Evolutionary conservation across 1,284 basidiomycete genomes (phyloP), one percentile per base, ranked within the genome.

Genomic region (Phlebopus sp.): DNA sequence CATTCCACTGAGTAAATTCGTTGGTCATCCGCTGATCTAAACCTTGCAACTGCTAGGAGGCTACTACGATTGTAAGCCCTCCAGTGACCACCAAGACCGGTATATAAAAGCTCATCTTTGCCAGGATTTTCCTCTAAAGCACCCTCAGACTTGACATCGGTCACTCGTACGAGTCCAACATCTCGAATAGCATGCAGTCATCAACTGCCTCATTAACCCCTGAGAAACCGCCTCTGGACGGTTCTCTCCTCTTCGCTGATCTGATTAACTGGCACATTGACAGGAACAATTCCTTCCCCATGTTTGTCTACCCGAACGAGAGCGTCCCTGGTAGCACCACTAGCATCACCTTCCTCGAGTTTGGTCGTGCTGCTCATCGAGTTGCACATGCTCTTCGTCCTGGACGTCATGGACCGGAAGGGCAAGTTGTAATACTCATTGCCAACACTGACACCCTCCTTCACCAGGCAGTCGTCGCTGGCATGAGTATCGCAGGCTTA

Each of bases 391-490:
- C 17, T 3, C 40, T 62, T 15, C 55, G 58, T 15, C 57, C 59
- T 2, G 13, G 11, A 1, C 51, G 58, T 5, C 14, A 2, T 4
- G 56, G 55, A 0, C 5, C 29, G 3, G 62, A 63, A 11, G 51
- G 53, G 1, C 54, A 58, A 19, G 54, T 66, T 6, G 55, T 62
- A 2, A 63, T 62, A 37, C 47, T 67, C 29, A 55, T 67, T 17
- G 60, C 60, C 3, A 55, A 63, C n/a, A 49, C 51, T 4, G 67
- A 67, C 37, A 62, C 59, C 1, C 47, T 67, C 17, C 51, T 59
- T 3, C 58, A 62, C 37, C 64, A 64, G 4, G 58, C 65, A 2
- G 42, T 61, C 7, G 39, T 54, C 1, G 53, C 51, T 9, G 67
- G 66, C 1, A 19, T 65, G 23, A 49, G 57, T 15, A 42, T 54